Conservation (phyloP, 2,329 filamentous ascomycete species). For the Hymenotorrendiella dingleyae region DNA sequence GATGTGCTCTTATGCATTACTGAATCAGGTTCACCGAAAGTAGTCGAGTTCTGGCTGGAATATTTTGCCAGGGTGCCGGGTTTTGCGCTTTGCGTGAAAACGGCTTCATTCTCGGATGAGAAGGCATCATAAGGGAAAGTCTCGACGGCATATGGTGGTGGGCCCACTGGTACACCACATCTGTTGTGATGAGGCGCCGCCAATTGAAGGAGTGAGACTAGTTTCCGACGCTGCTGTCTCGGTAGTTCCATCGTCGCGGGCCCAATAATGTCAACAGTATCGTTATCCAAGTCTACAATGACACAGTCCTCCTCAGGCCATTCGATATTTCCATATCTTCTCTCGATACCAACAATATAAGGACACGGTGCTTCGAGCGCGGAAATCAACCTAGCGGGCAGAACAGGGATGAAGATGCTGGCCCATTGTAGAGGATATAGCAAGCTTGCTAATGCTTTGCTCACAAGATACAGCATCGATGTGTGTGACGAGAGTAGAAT, state of each 20-base stretch:
- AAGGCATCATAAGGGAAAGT: conserved; percentile 88
- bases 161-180: conserved; percentile 80
- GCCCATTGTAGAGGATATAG: conserved; percentile 90
- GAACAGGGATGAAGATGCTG: conserved; percentile 86
- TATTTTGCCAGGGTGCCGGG: conserved; percentile 75
- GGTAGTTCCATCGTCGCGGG: conserved; percentile 72
- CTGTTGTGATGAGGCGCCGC: conserved; percentile 86
- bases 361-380: conserved; percentile 92
- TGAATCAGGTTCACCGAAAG: conserved; percentile 62
- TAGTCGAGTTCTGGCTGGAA: conserved; percentile 82
- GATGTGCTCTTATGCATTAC: conserved; percentile 47
- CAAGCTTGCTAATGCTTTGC: conserved; percentile 76
- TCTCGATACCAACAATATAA: conserved; percentile 94
- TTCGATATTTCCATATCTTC: conserved; percentile 78
- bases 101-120: conserved; percentile 73
- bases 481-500: conserved; percentile 95
- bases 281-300: conserved; percentile 85
- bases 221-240: conserved; percentile 82
- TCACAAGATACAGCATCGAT: conserved; percentile 90
- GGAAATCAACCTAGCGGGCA: conserved; percentile 81
- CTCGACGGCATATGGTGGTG: conserved; percentile 88
- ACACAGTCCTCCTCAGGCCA: conserved; percentile 95
- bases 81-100: conserved; percentile 68
- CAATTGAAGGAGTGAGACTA: conserved; percentile 79
- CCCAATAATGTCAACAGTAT: conserved; percentile 84